Percentiles rank a stretch among this genome's conserved stretches.
phyloP scores from a whole-genome alignment of 2,329 filamentous ascomycete genomes.

The Tolypocladium nubicola region DNA sequence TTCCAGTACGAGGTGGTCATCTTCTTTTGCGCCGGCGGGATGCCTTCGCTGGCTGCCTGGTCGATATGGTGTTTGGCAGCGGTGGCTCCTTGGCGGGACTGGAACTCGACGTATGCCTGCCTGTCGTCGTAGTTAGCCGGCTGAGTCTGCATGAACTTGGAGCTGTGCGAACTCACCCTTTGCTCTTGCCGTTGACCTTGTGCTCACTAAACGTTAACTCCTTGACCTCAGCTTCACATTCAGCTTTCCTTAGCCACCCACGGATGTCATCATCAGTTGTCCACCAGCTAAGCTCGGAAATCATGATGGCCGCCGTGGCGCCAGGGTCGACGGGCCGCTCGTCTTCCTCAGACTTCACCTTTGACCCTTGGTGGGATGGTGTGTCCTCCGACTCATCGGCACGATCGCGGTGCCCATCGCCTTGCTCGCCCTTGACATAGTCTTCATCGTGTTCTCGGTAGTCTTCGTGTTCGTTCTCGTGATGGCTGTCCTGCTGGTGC shows the following conservation, averaged over 20 bases:
- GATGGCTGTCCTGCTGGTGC: constrained; percentile 20
- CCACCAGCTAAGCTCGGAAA: constrained; percentile 95
- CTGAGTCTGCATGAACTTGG: background rate
- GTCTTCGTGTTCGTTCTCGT: constrained; percentile 24
- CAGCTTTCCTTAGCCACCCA: constrained; percentile 71
- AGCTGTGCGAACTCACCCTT: constrained; percentile 55
- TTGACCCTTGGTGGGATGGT: constrained; percentile 35
- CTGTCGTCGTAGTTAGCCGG: constrained; percentile 20
- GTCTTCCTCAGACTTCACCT: constrained; percentile 50
- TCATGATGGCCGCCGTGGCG: constrained; percentile 62
- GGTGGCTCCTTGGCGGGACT: constrained; percentile 72
- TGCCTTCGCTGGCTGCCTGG: constrained; percentile 39
- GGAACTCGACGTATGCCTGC: constrained; percentile 77
- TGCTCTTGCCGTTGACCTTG: constrained; percentile 98
- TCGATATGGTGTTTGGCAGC: constrained; percentile 79
- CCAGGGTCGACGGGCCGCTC: constrained; percentile 47
- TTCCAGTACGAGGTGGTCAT: constrained; percentile 65
- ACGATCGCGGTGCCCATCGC: constrained; percentile 12
- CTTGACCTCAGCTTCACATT: constrained; percentile 73
- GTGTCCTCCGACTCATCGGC: constrained; percentile 11
- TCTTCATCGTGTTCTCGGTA: constrained; percentile 24
- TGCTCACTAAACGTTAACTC: constrained; percentile 97
- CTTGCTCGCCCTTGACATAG: constrained; percentile 22
- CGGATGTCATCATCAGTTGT: constrained; percentile 91
- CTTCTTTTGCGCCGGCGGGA: constrained; percentile 53